Evolutionary conservation across 2,329 filamentous ascomycete genomes (phyloP).

Genomic region (Xylaria arbuscula): DNA sequence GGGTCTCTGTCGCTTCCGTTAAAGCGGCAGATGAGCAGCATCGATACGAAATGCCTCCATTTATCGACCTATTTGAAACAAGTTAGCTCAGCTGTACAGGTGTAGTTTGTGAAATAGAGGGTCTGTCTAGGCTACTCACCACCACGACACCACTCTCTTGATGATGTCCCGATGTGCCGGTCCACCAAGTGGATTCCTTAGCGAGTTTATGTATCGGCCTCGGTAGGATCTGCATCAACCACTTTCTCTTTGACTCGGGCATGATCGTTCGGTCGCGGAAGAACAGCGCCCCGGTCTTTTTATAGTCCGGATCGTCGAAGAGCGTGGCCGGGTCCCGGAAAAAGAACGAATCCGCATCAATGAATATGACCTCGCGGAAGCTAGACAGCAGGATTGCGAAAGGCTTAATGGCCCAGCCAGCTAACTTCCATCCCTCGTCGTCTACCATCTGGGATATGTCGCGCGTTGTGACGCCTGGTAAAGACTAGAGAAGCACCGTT

Average conservation of each 20-base stretch:
- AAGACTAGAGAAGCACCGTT: constrained; percentile 31
- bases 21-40: constrained; percentile 55
- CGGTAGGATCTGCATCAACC: constrained; percentile 57
- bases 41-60: constrained; percentile 57
- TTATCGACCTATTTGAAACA: constrained; percentile 50
- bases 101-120: not conserved
- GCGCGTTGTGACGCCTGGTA: constrained; percentile 57
- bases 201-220: constrained; percentile 56
- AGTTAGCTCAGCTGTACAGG: not conserved
- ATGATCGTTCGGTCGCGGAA: constrained; percentile 59
- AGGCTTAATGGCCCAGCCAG: constrained; percentile 60
- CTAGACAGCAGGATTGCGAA: constrained; percentile 59
- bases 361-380: constrained; percentile 60
- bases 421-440: constrained; percentile 57
- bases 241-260: constrained; percentile 52
- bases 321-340: constrained; percentile 55
- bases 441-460: constrained; percentile 58
- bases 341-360: constrained; percentile 59
- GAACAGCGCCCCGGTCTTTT: constrained; percentile 57
- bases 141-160: constrained; percentile 61
- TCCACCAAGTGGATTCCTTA: constrained; percentile 53
- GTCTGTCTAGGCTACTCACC: constrained; percentile 40
- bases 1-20: constrained; percentile 59
- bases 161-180: constrained; percentile 52
- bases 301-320: constrained; percentile 57